phyloP scores from a whole-genome alignment of 192 early-diverging fungal species.

The Thamnidium elegans region DNA sequence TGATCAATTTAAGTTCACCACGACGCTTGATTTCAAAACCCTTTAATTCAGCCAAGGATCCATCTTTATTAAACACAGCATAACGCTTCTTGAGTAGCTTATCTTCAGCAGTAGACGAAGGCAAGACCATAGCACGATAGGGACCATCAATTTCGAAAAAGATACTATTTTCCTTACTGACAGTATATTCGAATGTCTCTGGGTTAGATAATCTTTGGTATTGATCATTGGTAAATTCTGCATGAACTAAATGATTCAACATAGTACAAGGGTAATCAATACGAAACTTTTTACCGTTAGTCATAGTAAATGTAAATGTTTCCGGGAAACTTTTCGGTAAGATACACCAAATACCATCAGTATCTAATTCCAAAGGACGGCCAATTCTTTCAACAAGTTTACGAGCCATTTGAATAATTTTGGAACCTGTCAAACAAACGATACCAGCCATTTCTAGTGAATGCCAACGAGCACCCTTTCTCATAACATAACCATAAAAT shows the following conservation, averaged over 20 bases:
- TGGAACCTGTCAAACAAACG: conserved; percentile 93
- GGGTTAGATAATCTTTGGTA: conserved; percentile 80
- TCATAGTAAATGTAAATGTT: conserved; percentile 83
- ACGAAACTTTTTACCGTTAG: conserved; percentile 72
- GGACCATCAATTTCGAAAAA: conserved; percentile 99
- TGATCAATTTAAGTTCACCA: conserved; percentile 97
- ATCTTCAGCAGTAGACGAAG: conserved; percentile 91
- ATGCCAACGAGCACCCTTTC: conserved; percentile 97
- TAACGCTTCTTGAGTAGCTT: conserved; percentile 98
- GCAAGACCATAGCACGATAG: conserved; percentile 97
- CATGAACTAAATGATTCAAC: conserved; percentile 96
- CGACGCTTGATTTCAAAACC: conserved; percentile 99
- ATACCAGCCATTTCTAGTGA: conserved; percentile 99
- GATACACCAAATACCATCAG: conserved; percentile 99
- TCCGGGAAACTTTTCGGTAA: conserved; percentile 91
- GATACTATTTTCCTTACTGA: conserved; percentile 89
- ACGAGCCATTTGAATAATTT: conserved; percentile 96
- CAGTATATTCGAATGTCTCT: conserved; percentile 58
- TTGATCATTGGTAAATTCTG: conserved; percentile 95
- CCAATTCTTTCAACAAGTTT: conserved; percentile 90
- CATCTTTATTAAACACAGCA: conserved; percentile 96
- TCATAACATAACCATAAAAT: conserved; percentile 99
- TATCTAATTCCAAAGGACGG: conserved; percentile 93
- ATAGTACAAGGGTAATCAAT: conserved; percentile 98
- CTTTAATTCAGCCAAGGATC: conserved; percentile 92